These are phyloP conservation scores for Quercus agrifolia DNA, from an alignment of 306 rosid genomes.

Conservation along the genomic window DNA sequence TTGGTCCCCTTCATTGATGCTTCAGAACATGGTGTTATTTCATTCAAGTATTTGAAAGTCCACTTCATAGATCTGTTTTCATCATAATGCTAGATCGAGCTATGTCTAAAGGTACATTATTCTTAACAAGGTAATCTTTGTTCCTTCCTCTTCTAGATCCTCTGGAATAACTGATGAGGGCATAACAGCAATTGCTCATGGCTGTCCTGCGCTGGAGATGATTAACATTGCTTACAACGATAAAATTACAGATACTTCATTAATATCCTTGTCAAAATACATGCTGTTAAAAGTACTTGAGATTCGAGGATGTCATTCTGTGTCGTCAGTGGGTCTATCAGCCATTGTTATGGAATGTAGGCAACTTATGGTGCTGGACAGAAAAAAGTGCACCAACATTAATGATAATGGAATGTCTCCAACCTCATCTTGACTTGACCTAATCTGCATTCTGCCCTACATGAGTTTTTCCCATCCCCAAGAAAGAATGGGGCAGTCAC, in stretches of 20 bases:
- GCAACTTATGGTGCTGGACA: constrained; percentile 51
- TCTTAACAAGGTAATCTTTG: background rate
- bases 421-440: too few species aligned
- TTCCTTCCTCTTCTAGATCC: constrained; percentile 34
- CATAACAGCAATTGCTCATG: constrained; percentile 47
- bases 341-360: constrained; percentile 48
- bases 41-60: background rate
- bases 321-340: constrained; percentile 56
- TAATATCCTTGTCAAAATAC: constrained; percentile 54
- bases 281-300: constrained; percentile 46
- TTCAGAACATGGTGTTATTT: background rate
- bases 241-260: constrained; percentile 51
- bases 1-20: background rate
- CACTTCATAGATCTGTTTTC: background rate
- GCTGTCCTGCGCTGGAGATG: constrained; percentile 58
- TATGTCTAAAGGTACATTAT: background rate
- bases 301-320: constrained; percentile 49
- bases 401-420: constrained; percentile 37
- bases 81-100: background rate
- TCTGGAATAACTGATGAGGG: constrained; percentile 55
- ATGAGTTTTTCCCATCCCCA: too few species aligned
- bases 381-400: constrained; percentile 53
- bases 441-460: too few species aligned
- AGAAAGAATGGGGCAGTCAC: too few species aligned
- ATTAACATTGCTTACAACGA: constrained; percentile 58